Evolutionary conservation across 2,329 filamentous ascomycete genomes (phyloP).

Genomic region (Trichoderma brevicompactum): DNA sequence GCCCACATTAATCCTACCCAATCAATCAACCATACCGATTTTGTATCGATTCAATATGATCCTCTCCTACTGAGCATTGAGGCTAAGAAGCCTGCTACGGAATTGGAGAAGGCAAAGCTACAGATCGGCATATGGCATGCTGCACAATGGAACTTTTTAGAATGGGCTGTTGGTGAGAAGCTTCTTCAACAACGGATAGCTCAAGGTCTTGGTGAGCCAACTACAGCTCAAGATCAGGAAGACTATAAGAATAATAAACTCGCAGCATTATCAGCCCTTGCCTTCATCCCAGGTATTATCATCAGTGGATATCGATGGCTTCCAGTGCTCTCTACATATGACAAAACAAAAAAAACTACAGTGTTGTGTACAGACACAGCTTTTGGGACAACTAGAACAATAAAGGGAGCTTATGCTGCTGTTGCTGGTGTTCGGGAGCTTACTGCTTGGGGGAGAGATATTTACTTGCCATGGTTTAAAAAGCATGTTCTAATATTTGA

Average conservation of each 20-base stretch:
- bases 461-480: slow-evolving; percentile 33
- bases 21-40: neutral
- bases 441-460: slow-evolving; percentile 28
- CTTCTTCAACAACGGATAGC: slow-evolving; percentile 2
- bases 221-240: neutral
- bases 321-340: slow-evolving; percentile 33
- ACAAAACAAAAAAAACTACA: slow-evolving; percentile 26
- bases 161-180: slow-evolving; percentile 5
- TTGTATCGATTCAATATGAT: neutral
- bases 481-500: neutral
- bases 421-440: slow-evolving; percentile 32
- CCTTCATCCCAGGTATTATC: slow-evolving; percentile 33
- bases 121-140: slow-evolving; percentile 24
- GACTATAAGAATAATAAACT: neutral
- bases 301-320: slow-evolving; percentile 33
- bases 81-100: slow-evolving; percentile 11
- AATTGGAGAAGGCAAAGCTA: slow-evolving; percentile 7
- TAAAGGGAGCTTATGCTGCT: slow-evolving; percentile 30
- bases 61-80: slow-evolving; percentile 21
- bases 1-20: neutral
- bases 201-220: neutral
- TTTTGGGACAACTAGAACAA: slow-evolving; percentile 32
- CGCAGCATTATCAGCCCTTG: neutral
- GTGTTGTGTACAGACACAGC: slow-evolving; percentile 31
- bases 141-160: slow-evolving; percentile 17